Evolutionary conservation across 2,329 filamentous ascomycete species (phyloP).

Genomic region (Sordariomycetes sp.): DNA sequence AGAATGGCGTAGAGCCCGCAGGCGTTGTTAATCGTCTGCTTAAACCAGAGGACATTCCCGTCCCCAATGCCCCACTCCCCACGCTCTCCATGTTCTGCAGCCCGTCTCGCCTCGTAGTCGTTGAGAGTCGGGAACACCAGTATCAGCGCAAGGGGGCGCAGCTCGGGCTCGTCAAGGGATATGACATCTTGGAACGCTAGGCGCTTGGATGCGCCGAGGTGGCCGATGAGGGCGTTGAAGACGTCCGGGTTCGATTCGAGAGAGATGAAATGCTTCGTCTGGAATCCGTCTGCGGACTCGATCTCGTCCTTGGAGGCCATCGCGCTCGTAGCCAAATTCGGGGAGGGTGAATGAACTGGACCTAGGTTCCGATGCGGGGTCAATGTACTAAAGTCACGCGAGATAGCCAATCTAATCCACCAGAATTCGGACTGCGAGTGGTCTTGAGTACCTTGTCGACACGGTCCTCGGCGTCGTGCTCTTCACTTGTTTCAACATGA

Average conservation of each 20-base stretch:
- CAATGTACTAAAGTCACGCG: too few relatives aligned
- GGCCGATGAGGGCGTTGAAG: slow-evolving; percentile 61
- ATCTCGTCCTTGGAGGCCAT: too few relatives aligned
- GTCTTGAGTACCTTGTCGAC: too few relatives aligned
- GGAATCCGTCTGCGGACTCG: not conserved
- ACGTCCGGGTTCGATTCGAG: slow-evolving; percentile 62
- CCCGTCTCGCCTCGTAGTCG: slow-evolving; percentile 32
- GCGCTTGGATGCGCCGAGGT: slow-evolving; percentile 56
- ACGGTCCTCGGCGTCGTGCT: too few relatives aligned
- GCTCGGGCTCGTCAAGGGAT: slow-evolving; percentile 70
- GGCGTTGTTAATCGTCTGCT: slow-evolving; percentile 74
- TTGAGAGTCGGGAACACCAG: slow-evolving; percentile 59
- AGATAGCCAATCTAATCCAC: too few relatives aligned
- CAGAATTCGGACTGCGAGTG: too few relatives aligned
- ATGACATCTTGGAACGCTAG: slow-evolving; percentile 76
- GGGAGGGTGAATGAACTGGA: too few relatives aligned
- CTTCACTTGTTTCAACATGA: too few relatives aligned
- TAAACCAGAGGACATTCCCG: slow-evolving; percentile 72
- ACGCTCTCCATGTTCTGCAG: slow-evolving; percentile 12
- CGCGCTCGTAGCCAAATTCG: too few relatives aligned
- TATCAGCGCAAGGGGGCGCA: slow-evolving; percentile 66
- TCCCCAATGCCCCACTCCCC: slow-evolving; percentile 19
- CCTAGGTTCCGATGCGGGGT: too few relatives aligned
- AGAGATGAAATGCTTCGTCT: slow-evolving; percentile 23
- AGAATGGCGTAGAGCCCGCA: slow-evolving; percentile 72